A percentile compares a stretch with the other conserved stretches of the same genome.
These are phyloP conservation scores for Articulospora tetracladia DNA, from an alignment of 495 filamentous ascomycete species.

Conservation along the genomic window DNA sequence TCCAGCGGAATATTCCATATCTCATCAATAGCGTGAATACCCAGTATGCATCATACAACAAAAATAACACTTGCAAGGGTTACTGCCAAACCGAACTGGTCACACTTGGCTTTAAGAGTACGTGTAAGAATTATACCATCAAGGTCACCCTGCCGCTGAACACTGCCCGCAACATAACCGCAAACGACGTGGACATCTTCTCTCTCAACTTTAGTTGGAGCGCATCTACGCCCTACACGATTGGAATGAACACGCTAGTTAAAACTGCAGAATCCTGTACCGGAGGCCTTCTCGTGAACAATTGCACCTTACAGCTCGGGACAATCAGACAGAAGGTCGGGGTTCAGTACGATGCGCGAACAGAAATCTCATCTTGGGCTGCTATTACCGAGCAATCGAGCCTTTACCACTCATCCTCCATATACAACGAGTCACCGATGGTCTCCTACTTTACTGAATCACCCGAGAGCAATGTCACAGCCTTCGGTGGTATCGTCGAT, in stretches of 20 bases:
- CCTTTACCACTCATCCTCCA: neutral
- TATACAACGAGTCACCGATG: neutral
- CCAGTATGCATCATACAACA: neutral
- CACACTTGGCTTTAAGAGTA: conserved; percentile 1
- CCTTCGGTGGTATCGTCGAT: neutral
- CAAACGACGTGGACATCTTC: neutral
- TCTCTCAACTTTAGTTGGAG: neutral
- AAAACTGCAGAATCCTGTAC: neutral
- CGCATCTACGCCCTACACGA: neutral
- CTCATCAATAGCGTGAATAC: neutral
- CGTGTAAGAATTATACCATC: neutral
- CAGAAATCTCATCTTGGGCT: neutral
- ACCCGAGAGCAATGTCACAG: neutral
- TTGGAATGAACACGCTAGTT: conserved; percentile 1
- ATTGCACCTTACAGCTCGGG: conserved; percentile 1
- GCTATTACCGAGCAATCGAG: neutral
- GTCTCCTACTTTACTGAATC: neutral
- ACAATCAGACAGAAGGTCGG: neutral
- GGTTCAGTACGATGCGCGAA: neutral
- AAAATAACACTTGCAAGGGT: conserved; percentile 6
- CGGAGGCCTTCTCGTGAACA: neutral
- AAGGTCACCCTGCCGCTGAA: neutral
- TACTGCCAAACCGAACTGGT: neutral
- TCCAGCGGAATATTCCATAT: neutral
- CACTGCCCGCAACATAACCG: neutral